Conservation (phyloP, 192 early-diverging fungal species). For the Backusella parvicylindrica region DNA sequence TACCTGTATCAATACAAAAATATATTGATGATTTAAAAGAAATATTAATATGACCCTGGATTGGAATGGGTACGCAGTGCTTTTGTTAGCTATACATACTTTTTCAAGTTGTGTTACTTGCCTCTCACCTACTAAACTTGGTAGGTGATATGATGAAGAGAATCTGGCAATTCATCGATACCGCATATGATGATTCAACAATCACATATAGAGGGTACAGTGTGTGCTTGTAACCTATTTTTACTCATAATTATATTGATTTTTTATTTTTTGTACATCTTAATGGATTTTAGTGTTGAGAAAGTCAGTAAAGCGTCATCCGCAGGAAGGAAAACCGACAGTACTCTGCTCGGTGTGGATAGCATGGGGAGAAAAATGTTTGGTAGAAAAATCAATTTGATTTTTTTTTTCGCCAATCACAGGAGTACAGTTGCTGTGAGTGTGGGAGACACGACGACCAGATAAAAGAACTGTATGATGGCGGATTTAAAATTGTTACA, state of each 20-base stretch:
- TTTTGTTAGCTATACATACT: neutral
- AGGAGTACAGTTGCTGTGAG: too few relatives aligned
- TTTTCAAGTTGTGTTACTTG: constrained; percentile 8
- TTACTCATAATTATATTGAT: neutral
- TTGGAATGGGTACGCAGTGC: neutral
- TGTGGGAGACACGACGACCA: too few relatives aligned
- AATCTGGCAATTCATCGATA: neutral
- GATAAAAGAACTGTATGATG: too few relatives aligned
- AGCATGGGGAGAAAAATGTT: too few relatives aligned
- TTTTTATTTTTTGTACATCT: too few relatives aligned
- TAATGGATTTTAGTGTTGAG: too few relatives aligned
- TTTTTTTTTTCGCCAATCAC: too few relatives aligned
- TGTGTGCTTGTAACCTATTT: neutral
- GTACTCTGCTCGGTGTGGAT: too few relatives aligned
- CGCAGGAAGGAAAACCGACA: too few relatives aligned
- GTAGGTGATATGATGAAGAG: constrained; percentile 12
- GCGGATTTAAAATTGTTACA: too few relatives aligned
- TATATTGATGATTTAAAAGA: neutral
- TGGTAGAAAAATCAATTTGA: too few relatives aligned
- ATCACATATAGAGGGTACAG: constrained; percentile 12
- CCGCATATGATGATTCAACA: constrained; percentile 1
- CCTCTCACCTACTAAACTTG: neutral
- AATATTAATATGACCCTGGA: neutral
- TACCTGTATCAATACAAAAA: neutral
- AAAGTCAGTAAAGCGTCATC: too few relatives aligned